Base-by-base conservation (phyloP, 257 asterid species). In the Ophiorrhiza pumila region DNA sequence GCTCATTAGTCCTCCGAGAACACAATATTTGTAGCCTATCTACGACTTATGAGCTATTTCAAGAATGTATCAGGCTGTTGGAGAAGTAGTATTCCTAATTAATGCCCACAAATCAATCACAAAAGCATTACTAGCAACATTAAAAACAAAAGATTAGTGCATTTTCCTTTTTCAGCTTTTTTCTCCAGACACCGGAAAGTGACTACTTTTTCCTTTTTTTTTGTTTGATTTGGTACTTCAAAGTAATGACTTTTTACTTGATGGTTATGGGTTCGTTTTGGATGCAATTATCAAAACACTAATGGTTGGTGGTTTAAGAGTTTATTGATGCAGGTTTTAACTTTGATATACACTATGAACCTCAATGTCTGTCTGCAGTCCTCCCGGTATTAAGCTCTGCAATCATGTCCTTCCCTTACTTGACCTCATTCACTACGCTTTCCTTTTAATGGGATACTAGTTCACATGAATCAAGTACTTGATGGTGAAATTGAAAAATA, bases 241-340 rank as follows among this genome's bases (percentile, higher is more conserved):
- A 41, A 56, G 56, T 39, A 45, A n/a, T 70, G 22, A 4, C 20
- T 17, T 57, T 65, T 57, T 53, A 22, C 27, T 9, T 71, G 23
- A 11, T 3, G 58, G n/a, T 27, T 25, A 23, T 53, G 31, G 29
- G 20, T 56, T 59, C 31, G 41, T 25, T 31, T 27, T 45, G 37
- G 68, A 37, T 27, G 31, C 63, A 46, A 41, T 10, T 45, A 42
- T 43, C 25, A n/a, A 25, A 45, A 46, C 76, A 45, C 8, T 72
- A 32, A 22, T n/a, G 50, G 47, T 34, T 46, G 45, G n/a, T 14
- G 47, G 46, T 17, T 46, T 65, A 72, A 52, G 69, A 72, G 45
- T 22, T 41, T 61, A 39, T 47, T 15, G 39, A 32, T 61, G 45
- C 17, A 31, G 25, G 60, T 7, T 57, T n/a, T 18, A 46, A 46